Base-by-base conservation (phyloP, 2,329 filamentous ascomycete species). In the Didymella exigua region DNA sequence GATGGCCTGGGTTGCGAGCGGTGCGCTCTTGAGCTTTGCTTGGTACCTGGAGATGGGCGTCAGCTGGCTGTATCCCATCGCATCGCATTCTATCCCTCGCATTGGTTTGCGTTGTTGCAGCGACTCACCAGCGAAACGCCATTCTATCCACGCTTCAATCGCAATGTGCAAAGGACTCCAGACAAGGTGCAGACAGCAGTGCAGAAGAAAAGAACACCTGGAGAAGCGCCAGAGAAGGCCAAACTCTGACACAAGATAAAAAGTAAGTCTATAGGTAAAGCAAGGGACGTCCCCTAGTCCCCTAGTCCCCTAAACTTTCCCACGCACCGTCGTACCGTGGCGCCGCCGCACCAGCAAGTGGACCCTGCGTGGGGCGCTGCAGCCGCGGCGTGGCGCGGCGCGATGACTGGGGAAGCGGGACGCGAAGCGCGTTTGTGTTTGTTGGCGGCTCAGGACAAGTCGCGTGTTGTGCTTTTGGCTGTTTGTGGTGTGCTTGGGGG, bases 11-110 rank as follows among this genome's bases (percentile, higher is more conserved):
- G 93, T 98, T 70, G 97, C 85, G 66, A 98, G 81, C 56, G 93
- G 93, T 71, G 90, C 86, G 69, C 86, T 84, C 66, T 89, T 88
- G 73, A 97, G 82, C 76, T 86, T 89, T 71, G 86, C 82, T 78
- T 96, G 91, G 80, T 98, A 98, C 92, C 93, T 86, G 40, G n/a
- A n/a, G n/a, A n/a, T n/a, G n/a, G n/a, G n/a, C n/a, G n/a, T 56
- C 13, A 9, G 31, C 16, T 10, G 3, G 8, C 5, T 7, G 14
- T 18, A 3, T 34, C 31, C 31, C 31, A 9, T 8, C 7, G 16
- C 5, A 6, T 31, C n/a, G n/a, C n/a, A 26, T 26, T 30, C 5
- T 30, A 7, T 13, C 29, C 10, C 10, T 13, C 6, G 7, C 29
- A 30, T 10, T 4, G 5, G 5, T 30, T 4, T 3, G 13, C 29